Percentiles rank a stretch among this genome's conserved stretches.
Evolutionary conservation across 1,284 basidiomycete species (phyloP).

Genomic region (Ceratobasidium theobromae): DNA sequence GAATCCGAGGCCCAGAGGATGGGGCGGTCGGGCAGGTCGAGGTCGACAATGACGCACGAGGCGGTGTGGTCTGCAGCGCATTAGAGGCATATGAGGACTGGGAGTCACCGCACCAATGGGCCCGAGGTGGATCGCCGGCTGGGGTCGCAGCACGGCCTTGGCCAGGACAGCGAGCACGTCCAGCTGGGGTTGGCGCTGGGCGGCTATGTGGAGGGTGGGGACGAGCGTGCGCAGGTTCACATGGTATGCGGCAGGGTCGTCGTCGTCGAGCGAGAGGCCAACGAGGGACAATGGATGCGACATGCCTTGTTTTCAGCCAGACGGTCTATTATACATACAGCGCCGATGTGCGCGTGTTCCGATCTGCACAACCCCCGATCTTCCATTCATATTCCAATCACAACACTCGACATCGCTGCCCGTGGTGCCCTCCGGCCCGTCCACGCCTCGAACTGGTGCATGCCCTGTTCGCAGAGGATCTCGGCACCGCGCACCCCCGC

Average conservation of each 20-base stretch:
- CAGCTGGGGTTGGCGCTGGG: conserved; percentile 43
- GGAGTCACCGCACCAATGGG: conserved; percentile 59
- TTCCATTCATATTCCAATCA: background rate
- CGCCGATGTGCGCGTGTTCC: too few relatives aligned
- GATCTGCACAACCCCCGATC: background rate
- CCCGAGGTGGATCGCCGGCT: conserved; percentile 78
- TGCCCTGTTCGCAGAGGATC: conserved; percentile 84
- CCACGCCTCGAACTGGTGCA: conserved; percentile 82
- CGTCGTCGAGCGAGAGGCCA: background rate
- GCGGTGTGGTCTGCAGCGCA: conserved; percentile 12
- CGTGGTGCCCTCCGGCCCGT: conserved; percentile 55
- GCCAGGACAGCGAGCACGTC: conserved; percentile 83
- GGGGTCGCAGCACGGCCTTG: conserved; percentile 72
- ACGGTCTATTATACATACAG: too few relatives aligned
- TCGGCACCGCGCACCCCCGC: conserved; percentile 74
- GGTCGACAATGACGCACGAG: conserved; percentile 26
- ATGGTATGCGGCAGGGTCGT: conserved; percentile 21
- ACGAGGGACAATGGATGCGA: background rate
- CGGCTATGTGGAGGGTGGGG: background rate
- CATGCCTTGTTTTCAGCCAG: background rate
- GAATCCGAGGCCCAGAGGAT: conserved; percentile 24
- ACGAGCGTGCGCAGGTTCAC: background rate
- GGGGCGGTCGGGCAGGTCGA: conserved; percentile 21
- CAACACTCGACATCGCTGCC: conserved; percentile 40
- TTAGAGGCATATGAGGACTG: background rate